Evolutionary conservation across 257 asterid species (phyloP).

Genomic region (Cynanchum wilfordii): DNA sequence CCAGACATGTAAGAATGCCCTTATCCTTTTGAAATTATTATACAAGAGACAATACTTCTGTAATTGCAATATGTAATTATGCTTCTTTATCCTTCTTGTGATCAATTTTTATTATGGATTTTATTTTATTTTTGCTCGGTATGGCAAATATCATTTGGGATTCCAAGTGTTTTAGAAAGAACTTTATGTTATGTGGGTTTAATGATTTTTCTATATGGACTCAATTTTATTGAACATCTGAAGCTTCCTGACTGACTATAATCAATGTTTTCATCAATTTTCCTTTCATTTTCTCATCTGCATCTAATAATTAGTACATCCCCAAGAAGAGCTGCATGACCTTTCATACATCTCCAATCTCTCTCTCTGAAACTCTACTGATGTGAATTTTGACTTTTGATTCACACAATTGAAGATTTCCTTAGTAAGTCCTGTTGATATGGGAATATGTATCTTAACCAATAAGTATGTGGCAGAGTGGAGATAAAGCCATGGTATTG

Average conservation of each 20-base stretch:
- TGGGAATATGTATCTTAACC: conserved; percentile 4
- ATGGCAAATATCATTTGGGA: neutral
- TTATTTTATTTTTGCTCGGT: neutral
- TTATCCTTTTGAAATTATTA: conserved; percentile 9
- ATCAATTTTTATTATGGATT: neutral
- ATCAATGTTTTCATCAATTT: neutral
- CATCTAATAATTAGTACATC: neutral
- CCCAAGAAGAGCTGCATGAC: neutral
- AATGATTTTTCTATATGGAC: neutral
- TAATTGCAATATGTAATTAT: conserved; percentile 1
- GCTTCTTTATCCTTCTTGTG: neutral
- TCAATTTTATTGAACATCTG: neutral
- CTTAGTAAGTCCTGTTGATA: conserved; percentile 1
- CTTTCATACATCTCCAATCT: neutral
- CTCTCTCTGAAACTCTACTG: neutral
- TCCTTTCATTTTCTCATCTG: neutral
- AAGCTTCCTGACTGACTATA: neutral
- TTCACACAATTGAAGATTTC: neutral
- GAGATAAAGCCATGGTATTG: conserved; percentile 70
- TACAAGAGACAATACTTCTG: neutral
- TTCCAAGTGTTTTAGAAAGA: neutral
- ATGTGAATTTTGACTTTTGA: neutral
- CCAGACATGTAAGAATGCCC: conserved; percentile 55
- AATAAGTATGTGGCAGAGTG: conserved; percentile 38
- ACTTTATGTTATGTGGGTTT: neutral